Evolutionary conservation across 2,329 filamentous ascomycete genomes (phyloP), one percentile per base, ranked within the genome.

Genomic region (Diaporthe sp.): DNA sequence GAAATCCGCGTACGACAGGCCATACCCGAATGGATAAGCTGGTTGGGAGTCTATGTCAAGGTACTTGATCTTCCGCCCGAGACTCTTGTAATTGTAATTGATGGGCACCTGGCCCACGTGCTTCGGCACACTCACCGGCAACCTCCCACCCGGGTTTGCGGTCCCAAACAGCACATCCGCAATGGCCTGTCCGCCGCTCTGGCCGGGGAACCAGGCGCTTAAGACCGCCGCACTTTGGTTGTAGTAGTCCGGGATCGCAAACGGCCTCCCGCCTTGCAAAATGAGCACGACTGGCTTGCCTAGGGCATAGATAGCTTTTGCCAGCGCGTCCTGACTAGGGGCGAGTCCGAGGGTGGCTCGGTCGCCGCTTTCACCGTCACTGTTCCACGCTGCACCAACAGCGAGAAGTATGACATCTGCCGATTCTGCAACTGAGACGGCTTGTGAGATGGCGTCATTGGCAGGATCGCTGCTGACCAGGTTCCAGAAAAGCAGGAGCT

Each of bases 401-500:
- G 84, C 80, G 15, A 87, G 80, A 17, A 87, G 74, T 5, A 86
- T 79, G 2, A 85, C 35, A 72, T 86, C 84, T 3, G 85, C 80
- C 3, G 81, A 77, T 12, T 77, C 74, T 4, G 85, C 84, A 22
- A 84, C 50, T 6, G 79, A 73, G 3, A 83, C 80, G 25, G 85
- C 85, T 75, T 86, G 79, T 3, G 78, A 72, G 4, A 80, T 70
- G 22, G 78, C 77, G 25, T 81, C 77, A 4, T 81, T 76, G 66
- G 25, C 13, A 0, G 57, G 50, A 2, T 80, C 78, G 10, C 81
- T 80, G 77, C 83, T 83, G 40, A 86, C 84, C 22, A 87, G 80
- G 77, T 86, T 87, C 85, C 85, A 86, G 77, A 86, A 86, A 0
- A 87, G 77, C 12, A 85, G 74, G 2, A 86, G 78, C 75, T 86